Percentiles rank a stretch among this genome's conserved stretches.
These are phyloP conservation scores for Kodamaea jinghongensis DNA, from an alignment of 805 yeast genomes.

Conservation along the genomic window DNA sequence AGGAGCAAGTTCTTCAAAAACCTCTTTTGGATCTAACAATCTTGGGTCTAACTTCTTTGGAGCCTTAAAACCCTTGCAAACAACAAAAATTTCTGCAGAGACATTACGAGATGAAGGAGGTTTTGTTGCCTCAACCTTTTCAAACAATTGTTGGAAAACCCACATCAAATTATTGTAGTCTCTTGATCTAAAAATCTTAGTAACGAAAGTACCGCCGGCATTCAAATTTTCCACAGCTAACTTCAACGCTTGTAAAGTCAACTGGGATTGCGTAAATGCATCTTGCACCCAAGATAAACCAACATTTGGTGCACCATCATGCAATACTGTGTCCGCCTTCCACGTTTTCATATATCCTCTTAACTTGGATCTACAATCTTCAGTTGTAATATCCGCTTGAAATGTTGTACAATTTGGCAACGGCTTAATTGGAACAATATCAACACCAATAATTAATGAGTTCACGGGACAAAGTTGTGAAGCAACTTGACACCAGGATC, in stretches of 20 bases:
- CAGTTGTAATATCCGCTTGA: conserved; percentile 96
- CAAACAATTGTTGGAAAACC: conserved; percentile 95
- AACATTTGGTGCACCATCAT: conserved; percentile 99
- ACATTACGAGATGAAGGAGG: conserved; percentile 99
- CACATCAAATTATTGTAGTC: conserved; percentile 96
- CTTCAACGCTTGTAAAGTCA: conserved; percentile 88
- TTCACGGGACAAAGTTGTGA: conserved; percentile 88
- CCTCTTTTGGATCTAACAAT: conserved; percentile 85
- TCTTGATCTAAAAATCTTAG: conserved; percentile 97
- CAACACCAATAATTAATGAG: conserved; percentile 96
- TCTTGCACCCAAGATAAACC: conserved; percentile 99
- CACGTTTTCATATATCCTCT: conserved; percentile 97
- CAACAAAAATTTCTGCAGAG: conserved; percentile 98
- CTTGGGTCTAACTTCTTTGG: conserved; percentile 95
- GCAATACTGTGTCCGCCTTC: conserved; percentile 97
- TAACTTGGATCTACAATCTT: conserved; percentile 90
- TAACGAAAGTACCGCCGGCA: conserved; percentile 92
- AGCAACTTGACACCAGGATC: conserved; percentile 99
- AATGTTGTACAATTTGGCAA: conserved; percentile 92
- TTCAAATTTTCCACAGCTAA: conserved; percentile 90
- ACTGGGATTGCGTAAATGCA: conserved; percentile 96
- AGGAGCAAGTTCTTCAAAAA: conserved; percentile 80
- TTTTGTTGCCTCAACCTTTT: conserved; percentile 96
- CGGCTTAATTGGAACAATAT: conserved; percentile 96
- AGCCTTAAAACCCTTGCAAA: conserved; percentile 92